phyloP scores from a whole-genome alignment of 148 eudicot species.

The Hydrangea macrophylla region DNA sequence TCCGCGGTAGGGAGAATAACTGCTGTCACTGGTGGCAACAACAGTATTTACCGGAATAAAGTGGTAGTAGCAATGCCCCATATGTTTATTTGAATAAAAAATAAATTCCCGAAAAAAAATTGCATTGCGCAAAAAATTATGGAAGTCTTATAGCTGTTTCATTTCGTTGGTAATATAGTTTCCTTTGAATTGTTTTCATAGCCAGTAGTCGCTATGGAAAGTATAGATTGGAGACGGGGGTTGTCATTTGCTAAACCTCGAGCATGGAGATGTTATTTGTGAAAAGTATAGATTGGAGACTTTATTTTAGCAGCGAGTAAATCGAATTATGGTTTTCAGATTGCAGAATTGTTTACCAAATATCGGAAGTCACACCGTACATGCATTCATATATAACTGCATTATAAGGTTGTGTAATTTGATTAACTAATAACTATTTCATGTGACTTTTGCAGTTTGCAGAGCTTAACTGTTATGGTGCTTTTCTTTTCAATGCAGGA shows the following conservation, averaged over 20 bases:
- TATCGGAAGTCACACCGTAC: background rate
- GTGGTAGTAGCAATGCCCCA: background rate
- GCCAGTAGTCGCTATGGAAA: background rate
- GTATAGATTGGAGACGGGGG: too few relatives aligned
- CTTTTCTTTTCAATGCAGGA: constrained; percentile 4
- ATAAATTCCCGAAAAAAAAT: too few relatives aligned
- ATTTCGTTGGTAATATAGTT: background rate
- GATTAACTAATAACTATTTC: background rate
- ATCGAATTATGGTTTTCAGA: background rate
- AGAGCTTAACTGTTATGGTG: background rate
- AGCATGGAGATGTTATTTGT: background rate
- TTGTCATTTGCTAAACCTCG: too few relatives aligned
- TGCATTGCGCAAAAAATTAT: too few relatives aligned
- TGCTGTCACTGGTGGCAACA: background rate
- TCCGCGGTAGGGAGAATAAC: background rate
- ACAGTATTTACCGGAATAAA: background rate
- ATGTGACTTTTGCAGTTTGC: background rate
- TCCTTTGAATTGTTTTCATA: background rate
- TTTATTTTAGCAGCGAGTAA: background rate
- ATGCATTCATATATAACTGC: background rate
- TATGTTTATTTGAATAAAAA: background rate
- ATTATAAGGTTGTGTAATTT: background rate
- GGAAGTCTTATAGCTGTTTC: background rate
- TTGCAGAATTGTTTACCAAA: too few relatives aligned
- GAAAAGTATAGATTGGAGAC: too few relatives aligned